Evolutionary conservation across 306 rosid genomes (phyloP), one percentile per base, ranked within the genome.

Genomic region (Alnus glutinosa): DNA sequence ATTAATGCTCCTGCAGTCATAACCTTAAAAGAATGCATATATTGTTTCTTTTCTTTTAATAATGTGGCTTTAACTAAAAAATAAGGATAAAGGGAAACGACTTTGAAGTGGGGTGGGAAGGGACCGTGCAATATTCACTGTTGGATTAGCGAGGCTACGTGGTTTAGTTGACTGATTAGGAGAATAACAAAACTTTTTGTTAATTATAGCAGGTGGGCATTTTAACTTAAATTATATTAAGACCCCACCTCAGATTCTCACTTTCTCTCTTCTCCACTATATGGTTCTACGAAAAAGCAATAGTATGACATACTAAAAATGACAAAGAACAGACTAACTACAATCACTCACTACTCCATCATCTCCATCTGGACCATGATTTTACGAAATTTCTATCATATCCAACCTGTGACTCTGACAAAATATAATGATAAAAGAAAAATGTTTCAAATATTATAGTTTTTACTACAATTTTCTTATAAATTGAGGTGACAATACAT

Each of bases 161-260:
- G 89, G 89, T 78, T 89, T 85, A 70, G 94, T 88, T 88, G 83
- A 77, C 75, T 82, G 79, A 82, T 70, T 47, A 74, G 75, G 83
- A 71, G 64, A 50, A 64, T 81, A 62, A 42, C 76, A 11, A 67
- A 67, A 7, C 18, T 67, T 39, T 39, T 39, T 39, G 7, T 67
- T 42, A 67, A 51, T 64, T 36, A 36, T 5, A 46, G 49, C 37
- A 66, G 15, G 72, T 71, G 30, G 77, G 49, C 69, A 23, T 58
- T 81, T 36, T n/a, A 68, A 36, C 50, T 67, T 34, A 66, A 46
- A 37, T 75, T 62, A 19, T 55, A 51, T 30, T 28, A 59, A 59
- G 15, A 74, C 48, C 68, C 74, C 46, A 37, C 14, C 5, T 10
- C n/a, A 36, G 4, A 62, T 4, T 47, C 74, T 42, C 48, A 73